Conservation (phyloP, 352 stramenopile species). For the Aphanomyces invadans region DNA sequence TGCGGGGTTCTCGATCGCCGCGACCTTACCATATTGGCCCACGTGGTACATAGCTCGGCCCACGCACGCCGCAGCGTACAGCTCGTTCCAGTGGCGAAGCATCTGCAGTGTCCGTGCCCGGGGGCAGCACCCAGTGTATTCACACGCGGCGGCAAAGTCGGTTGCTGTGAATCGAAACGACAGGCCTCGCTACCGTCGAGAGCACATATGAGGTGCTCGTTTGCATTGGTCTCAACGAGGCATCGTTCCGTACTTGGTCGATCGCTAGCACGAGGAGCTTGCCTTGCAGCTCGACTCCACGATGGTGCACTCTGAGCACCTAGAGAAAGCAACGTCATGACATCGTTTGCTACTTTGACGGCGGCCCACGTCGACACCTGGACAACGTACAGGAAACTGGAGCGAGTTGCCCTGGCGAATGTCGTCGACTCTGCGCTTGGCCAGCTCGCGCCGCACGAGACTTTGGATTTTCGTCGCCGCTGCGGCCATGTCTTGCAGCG, state of each 20-base stretch:
- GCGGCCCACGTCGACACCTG: too few species aligned
- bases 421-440: not conserved
- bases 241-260: not conserved
- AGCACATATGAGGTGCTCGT: not conserved
- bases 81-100: not conserved
- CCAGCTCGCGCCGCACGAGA: constrained; percentile 4
- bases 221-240: not conserved
- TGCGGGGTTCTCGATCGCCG: not conserved
- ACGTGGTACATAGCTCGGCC: not conserved
- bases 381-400: not conserved
- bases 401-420: constrained; percentile 9
- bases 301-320: not conserved
- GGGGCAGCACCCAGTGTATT: constrained; percentile 7
- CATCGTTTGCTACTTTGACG: too few species aligned
- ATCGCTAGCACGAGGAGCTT: not conserved
- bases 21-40: not conserved
- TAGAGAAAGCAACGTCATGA: too few species aligned
- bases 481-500: not conserved
- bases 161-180: constrained; percentile 10
- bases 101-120: constrained; percentile 4
- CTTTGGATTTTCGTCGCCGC: constrained; percentile 13
- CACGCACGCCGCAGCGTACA: not conserved
- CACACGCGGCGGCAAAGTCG: not conserved
- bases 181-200: not conserved
- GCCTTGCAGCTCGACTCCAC: constrained; percentile 7